Conservation (phyloP, 148 eudicot species). For the Rhododendron williamsianum region DNA sequence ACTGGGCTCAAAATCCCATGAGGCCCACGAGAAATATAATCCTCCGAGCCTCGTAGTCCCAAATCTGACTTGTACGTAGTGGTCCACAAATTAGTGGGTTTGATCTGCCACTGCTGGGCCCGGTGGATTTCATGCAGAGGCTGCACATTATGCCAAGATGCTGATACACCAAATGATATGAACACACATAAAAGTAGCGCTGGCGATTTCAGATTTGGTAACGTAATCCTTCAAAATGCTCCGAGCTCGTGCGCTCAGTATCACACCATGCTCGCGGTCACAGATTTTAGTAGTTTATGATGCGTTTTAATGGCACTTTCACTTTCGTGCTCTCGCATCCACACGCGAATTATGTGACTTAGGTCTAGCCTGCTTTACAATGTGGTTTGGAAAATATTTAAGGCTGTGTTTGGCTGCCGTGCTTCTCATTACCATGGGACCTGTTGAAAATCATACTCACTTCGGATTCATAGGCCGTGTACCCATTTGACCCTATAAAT, state of each 20-base stretch:
- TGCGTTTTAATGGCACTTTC: no score
- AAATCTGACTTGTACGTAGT: neutral
- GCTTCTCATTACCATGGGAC: neutral
- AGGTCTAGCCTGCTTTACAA: neutral
- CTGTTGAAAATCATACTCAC: neutral
- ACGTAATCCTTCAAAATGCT: no score
- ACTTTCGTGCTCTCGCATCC: no score
- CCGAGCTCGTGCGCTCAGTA: no score
- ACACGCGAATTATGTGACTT: neutral
- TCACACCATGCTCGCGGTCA: no score
- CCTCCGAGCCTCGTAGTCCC: neutral
- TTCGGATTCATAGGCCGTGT: neutral
- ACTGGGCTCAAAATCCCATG: neutral
- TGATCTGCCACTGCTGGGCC: neutral
- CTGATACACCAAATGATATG: no score
- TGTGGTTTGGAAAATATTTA: neutral
- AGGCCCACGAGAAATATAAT: neutral
- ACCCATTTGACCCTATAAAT: neutral
- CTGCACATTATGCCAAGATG: neutral
- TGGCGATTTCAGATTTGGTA: no score
- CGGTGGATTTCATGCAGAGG: neutral
- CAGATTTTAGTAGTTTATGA: no score
- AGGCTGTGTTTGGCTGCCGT: neutral
- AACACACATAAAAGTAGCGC: no score
- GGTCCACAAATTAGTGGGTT: neutral